Evolutionary conservation across 139 green algal genomes (phyloP), one percentile per base, ranked within the genome.

Genomic region (Closterium sp.): DNA sequence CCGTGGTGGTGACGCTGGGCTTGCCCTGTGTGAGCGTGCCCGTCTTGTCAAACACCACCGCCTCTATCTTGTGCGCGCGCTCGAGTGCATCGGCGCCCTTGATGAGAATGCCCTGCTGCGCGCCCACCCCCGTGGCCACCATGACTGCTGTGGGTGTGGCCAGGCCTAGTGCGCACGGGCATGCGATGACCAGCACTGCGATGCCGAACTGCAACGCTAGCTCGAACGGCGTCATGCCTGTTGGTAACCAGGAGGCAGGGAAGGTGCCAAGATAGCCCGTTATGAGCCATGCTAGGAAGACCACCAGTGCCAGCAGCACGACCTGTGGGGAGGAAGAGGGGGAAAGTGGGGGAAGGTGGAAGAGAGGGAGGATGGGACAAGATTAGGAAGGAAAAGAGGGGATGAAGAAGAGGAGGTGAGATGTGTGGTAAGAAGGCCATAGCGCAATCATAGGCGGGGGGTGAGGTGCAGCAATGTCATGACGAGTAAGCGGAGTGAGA

Each of bases 131-230:
- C 19, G 98, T 99, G 62, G 96, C 97, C 34, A 99, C 98, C 98
- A 99, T 99, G 70, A 99, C 97, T 1, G 98, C 98, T 1, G 98
- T 99, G 79, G 98, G 98, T 11, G 98, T 99, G 87, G 98, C 98
- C 31, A 99, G 96, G 2, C 98, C 95, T 24, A 97, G 94, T 38
- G 95, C 98, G 95, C 98, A 99, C 89, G 98, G 98, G 96, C 98
- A 99, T 84, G 98, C 98, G 84, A 99, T 98, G 62, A 99, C 98
- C 73, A 99, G 92, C 88, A 99, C 98, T 1, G 97, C 94, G 88
- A 99, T 99, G 90, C 96, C 98, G 92, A 99, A 99, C 38, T 99
- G 95, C 34, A 99, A 95, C 17, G 97, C 96, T 70, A 99, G 98
- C 27, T 99, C 94, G 92, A 99, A 99, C 85, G 92, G 91, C 85